Evolutionary conservation across 2,329 filamentous ascomycete species (phyloP), one percentile per base, ranked within the genome.

Genomic region (Pseudogymnoascus sp.): DNA sequence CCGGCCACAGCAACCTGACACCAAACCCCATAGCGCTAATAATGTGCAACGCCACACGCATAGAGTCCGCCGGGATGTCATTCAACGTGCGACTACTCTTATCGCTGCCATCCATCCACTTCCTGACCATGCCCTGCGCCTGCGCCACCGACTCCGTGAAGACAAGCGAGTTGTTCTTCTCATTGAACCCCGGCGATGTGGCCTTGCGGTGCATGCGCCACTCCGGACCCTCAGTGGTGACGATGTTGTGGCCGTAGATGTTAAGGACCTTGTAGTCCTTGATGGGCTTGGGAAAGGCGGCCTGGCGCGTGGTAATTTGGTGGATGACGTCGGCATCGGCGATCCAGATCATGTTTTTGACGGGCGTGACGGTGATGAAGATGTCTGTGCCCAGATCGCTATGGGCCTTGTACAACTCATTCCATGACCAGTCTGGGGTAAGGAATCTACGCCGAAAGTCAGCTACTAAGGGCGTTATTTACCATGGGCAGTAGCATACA

Each of bases 181-280:
- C 90, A 64, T 87, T 90, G 74, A 93, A 93, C 3, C 84, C 84
- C 0, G 88, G 85, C 28, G 86, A 83, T 0, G 86, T 88, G 47
- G 87, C 82, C 75, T 89, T 91, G 66, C 89, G 83, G 73, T 93
- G 89, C 74, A 83, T 80, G 33, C 86, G 85, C 90, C 89, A 93
- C 28, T 82, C 75, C 0, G 78, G 72, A 1, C 89, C 89, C 73
- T 93, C 89, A 1, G 87, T 85, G 0, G 84, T 85, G 21, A 93
- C 75, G 1, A 93, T 81, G 71, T 90, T 93, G 63, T 84, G 80
- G 36, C 90, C 89, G 71, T 88, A 93, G 21, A 88, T 77, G 57
- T 85, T 80, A 31, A 90, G 76, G 13, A 83, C 77, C 17, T 73
- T 74, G 69, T 90, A 90, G 62, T 82, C 75, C 64, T 82, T 75